A percentile compares a stretch with the other conserved stretches of the same genome.
Evolutionary conservation across 129 eudicot species (phyloP).

Genomic region (Flaveria sonorensis): DNA sequence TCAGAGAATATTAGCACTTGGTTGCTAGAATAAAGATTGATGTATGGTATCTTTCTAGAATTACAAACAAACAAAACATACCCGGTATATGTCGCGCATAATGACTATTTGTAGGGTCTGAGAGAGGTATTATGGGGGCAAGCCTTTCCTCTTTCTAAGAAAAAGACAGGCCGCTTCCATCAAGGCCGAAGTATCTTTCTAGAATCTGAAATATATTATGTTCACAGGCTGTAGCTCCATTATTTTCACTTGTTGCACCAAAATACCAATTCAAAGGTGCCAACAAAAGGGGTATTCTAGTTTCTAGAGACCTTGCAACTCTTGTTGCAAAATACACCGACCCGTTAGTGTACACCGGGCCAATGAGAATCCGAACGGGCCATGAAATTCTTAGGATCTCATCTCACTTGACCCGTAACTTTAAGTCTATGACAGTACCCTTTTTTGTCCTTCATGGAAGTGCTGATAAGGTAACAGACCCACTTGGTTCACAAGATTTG

Average conservation of each 20-base stretch:
- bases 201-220: not conserved
- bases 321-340: conserved; percentile 91
- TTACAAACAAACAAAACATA: not conserved
- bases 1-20: not conserved
- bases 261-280: conserved; percentile 97
- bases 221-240: conserved; percentile 84
- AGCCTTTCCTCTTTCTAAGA: no score
- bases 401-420: conserved; percentile 68
- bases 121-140: no score
- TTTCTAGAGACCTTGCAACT: conserved; percentile 88
- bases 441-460: conserved; percentile 95
- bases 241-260: conserved; percentile 88
- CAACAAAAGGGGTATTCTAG: conserved; percentile 92
- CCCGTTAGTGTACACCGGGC: conserved; percentile 95
- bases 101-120: no score
- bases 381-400: conserved; percentile 91
- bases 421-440: conserved; percentile 74
- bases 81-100: no score
- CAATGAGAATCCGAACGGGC: conserved; percentile 93
- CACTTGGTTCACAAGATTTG: conserved; percentile 89
- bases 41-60: no score
- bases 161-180: no score
- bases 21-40: not conserved
- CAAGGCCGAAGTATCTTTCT: no score
- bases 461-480: conserved; percentile 94